Evolutionary conservation across 495 filamentous ascomycete genomes (phyloP), one percentile per base, ranked within the genome.

Genomic region (Aspergillus sclerotioniger): DNA sequence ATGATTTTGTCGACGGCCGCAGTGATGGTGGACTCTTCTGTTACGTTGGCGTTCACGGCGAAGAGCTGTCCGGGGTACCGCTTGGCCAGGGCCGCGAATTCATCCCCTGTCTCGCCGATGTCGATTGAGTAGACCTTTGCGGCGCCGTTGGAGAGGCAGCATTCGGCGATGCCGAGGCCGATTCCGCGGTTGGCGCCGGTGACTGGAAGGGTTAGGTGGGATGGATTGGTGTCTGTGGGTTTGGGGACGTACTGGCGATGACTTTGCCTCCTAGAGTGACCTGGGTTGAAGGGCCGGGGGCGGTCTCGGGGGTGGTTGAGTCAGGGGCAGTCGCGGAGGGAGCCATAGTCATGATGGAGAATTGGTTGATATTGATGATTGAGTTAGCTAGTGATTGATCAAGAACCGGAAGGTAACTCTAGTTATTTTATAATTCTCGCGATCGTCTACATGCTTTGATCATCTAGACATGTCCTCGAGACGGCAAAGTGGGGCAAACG

Each of bases 131-230:
- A 75, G 39, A 79, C 64, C 9, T 58, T 60, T 21, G 65, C 66
- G 13, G 75, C 76, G 15, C 62, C 62, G 45, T 78, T 79, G 50
- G 63, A 56, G 15, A 76, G 67, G 51, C 74, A 76, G 53, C 67
- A 70, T 56, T 75, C 74, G 21, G 72, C 72, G 53, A 76, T 67
- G 8, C 69, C 71, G 1, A 72, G 64, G 12, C 69, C 73, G 46
- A 75, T 75, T 7, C 74, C 70, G 12, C 70, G 62, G 51, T 76
- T 76, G 10, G 71, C 73, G n/a, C 72, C 72, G 16, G 72, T 75
- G 39, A 75, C 62, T 67, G 43, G 33, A 35, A n/a, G 29, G 13
- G 39, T 46, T 45, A 57, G 31, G 37, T 37, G n/a, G 33, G 5
- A 48, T 13, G 9, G 2, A 28, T 13, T 31, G 12, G 20, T 2